These are phyloP conservation scores for Vaccinium vitisidaea DNA, from an alignment of 148 eudicot species.

Conservation along the genomic window DNA sequence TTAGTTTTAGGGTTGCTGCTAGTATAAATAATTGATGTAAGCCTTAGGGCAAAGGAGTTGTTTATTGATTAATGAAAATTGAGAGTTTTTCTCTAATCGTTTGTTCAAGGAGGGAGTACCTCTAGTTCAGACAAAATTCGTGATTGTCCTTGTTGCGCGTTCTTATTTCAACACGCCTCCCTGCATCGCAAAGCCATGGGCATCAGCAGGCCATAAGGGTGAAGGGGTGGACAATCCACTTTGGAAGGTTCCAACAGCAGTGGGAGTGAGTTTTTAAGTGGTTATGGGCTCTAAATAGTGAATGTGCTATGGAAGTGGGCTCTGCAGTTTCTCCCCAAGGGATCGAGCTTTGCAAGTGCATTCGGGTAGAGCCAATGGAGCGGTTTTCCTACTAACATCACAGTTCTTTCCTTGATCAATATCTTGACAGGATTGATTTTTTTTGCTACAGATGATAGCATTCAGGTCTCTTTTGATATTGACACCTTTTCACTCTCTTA, in stretches of 20 bases:
- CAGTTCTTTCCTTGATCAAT: background rate
- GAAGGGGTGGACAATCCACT: background rate
- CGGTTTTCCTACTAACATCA: background rate
- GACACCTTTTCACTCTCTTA: background rate
- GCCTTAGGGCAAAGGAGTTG: no score
- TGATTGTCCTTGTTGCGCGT: no score
- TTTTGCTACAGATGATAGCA: background rate
- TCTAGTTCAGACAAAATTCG: no score
- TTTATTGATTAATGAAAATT: no score
- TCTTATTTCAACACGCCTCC: no score
- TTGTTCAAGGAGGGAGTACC: no score
- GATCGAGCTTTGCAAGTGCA: background rate
- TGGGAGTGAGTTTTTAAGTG: background rate
- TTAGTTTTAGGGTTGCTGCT: no score
- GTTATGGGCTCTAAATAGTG: background rate
- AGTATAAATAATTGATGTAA: no score
- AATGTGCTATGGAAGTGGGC: background rate
- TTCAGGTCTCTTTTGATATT: background rate
- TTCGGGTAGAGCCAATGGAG: background rate
- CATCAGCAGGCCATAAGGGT: background rate
- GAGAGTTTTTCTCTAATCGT: no score
- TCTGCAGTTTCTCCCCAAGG: background rate
- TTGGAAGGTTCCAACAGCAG: background rate
- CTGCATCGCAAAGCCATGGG: no score
- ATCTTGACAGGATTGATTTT: background rate